Evolutionary conservation across 371 early-diverging fungal species (phyloP), one percentile per base, ranked within the genome.

Genomic region (Mortierella sp.): DNA sequence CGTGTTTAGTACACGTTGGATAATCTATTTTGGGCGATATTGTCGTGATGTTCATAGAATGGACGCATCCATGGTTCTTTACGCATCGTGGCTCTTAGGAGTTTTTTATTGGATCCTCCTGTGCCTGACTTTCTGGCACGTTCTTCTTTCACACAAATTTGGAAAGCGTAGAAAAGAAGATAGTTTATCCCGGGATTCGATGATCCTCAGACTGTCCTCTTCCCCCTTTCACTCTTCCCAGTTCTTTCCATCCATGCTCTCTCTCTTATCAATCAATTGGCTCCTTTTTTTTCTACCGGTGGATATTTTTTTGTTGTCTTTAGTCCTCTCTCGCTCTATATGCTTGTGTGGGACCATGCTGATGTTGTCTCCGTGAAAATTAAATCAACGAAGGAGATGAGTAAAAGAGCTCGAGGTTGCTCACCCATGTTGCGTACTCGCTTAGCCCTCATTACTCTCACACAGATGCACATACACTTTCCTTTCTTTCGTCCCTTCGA

Each of bases 271-370:
- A 9, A 52, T 24, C 8, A 9, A 26, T 26, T 52, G n/a, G 19
- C 58, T 55, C 58, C 58, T 55, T 58, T 58, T 31, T 53, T 58
- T 4, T 58, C 58, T 31, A 58, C 58, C 58, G 58, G 58, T 8
- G 58, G 58, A 31, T 58, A 58, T 48, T 5, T 53, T 53, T 22
- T 47, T 0, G 22, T 22, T 4, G 14, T 45, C 14, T 45, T 45
- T 2, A 45, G 6, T 45, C 14, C 13, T 50, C 7, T 22, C 1
- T 50, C 24, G 22, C n/a, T 48, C n/a, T 22, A 22, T 48, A n/a
- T 48, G 48, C 22, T 2, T 48, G 16, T 48, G 48, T 16, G 48
- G 14, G 48, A 22, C 6, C 16, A 48, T 14, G 11, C 16, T 19
- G 34, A 58, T 7, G 58, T 34, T 34, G 58, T 34, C 58, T 58